phyloP scores from a whole-genome alignment of 768 basidiomycete genomes.

The Agrocybe chaxingu region DNA sequence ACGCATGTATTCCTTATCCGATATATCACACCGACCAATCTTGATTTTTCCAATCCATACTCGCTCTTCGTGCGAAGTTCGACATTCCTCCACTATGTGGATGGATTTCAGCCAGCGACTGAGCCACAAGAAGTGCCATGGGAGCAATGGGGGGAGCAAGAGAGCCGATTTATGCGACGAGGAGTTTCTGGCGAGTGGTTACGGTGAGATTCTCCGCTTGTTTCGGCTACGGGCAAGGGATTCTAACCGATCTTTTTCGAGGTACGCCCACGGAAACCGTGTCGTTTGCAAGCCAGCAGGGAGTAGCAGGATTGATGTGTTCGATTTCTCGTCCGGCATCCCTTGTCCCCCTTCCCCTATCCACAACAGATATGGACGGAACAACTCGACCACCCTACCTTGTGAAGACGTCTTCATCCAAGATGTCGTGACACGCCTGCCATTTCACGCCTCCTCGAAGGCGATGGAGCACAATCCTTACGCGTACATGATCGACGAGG shows the following conservation, averaged over 20 bases:
- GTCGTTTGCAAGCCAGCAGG: constrained; percentile 4
- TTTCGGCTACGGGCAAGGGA: neutral
- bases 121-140: constrained; percentile 2
- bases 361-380: neutral
- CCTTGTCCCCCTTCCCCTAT: neutral
- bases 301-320: constrained; percentile 1
- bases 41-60: neutral
- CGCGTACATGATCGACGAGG: constrained; percentile 16
- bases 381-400: neutral
- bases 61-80: constrained; percentile 13
- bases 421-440: constrained; percentile 7
- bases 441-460: constrained; percentile 2
- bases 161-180: constrained; percentile 11
- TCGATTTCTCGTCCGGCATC: constrained; percentile 8
- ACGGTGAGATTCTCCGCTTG: constrained; percentile 2
- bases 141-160: constrained; percentile 13
- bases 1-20: constrained; percentile 1
- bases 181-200: constrained; percentile 3
- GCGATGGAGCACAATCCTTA: constrained; percentile 1
- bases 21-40: neutral
- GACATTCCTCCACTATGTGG: constrained; percentile 7
- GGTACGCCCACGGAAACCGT: constrained; percentile 18
- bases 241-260: neutral
- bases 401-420: neutral
- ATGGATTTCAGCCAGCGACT: neutral